Percentiles rank a stretch among this genome's conserved stretches.
Evolutionary conservation across 768 basidiomycete species (phyloP).

Genomic region (Podaxis carcinomalis): DNA sequence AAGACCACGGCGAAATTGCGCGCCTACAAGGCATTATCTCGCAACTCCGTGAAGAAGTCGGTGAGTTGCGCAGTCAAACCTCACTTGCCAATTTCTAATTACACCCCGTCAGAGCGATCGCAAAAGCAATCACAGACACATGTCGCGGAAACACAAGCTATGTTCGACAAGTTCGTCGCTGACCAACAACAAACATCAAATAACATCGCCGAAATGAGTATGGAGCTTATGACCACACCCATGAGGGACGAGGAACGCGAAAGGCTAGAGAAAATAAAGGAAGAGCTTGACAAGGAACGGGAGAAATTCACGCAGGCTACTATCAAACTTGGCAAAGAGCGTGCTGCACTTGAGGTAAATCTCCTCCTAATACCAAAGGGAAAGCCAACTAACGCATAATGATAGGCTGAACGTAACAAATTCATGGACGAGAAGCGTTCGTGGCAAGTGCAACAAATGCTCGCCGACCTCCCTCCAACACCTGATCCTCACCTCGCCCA

Average conservation of each 20-base stretch:
- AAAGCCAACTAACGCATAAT: conserved; percentile 3
- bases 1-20: conserved; percentile 39
- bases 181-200: conserved; percentile 34
- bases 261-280: conserved; percentile 45
- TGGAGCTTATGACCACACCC: conserved; percentile 51
- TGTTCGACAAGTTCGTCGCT: conserved; percentile 52
- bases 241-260: conserved; percentile 51
- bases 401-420: conserved; percentile 55
- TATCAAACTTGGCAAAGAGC: conserved; percentile 60
- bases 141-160: conserved; percentile 41
- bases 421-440: conserved; percentile 67
- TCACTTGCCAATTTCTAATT: background rate
- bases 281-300: conserved; percentile 63
- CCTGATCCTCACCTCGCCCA: conserved; percentile 25
- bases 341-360: conserved; percentile 59
- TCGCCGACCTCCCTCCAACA: conserved; percentile 51
- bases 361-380: background rate
- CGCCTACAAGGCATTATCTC: conserved; percentile 47
- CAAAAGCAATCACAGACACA: conserved; percentile 41
- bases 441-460: conserved; percentile 66
- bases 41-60: conserved; percentile 52
- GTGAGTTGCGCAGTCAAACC: conserved; percentile 28
- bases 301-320: conserved; percentile 61
- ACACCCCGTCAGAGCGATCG: conserved; percentile 35
- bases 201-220: conserved; percentile 39